Evolutionary conservation across 2,329 filamentous ascomycete genomes (phyloP), one percentile per base, ranked within the genome.

Genomic region (Ophiostoma himal-ulmi): DNA sequence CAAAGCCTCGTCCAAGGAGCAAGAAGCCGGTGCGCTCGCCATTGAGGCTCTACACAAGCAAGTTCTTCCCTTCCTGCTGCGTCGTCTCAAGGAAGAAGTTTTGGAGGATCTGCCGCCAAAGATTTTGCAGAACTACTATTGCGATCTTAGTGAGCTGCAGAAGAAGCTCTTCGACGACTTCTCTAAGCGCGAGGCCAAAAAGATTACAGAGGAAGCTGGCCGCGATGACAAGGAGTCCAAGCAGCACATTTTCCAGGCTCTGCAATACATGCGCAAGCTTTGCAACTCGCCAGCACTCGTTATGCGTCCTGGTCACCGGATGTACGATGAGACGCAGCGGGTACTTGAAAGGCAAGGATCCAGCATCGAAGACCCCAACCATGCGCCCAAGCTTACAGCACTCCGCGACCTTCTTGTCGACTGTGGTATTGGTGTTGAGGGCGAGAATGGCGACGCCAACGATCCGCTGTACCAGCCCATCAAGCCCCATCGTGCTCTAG

Each of bases 41-140:
- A 97, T 99, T 70, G 95, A 99, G 80, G 95, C 95, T n/a, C 83
- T 99, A 30, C 95, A 99, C 81, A 99, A 99, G 79, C 95, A 99
- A 78, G 96, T 99, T 1, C 83, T 99, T 44, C 95, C 95, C 1
- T 99, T 99, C 89, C 84, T 99, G 73, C 87, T 99, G 54, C 92
- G 95, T 72, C 94, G 95, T 76, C 86, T 99, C 75, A 99, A 99
- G 81, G 95, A 99, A 81, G 95, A 99, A 79, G 95, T 99, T 22
- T 84, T 99, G 72, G 92, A 99, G 75, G 95, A 99, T 76, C 83
- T 99, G 10, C 95, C 95, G 1, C 95, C 95, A 8, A 99, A 99
- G 88, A 99, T 99, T 76, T 83, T 99, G 68, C 95, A 99, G 78
- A 99, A 99, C 80, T 99, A 99, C 82, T 99, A 99, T 81, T 99